Evolutionary conservation across 23 red algal species (phyloP).

Genomic region (Gracilaria caudata): DNA sequence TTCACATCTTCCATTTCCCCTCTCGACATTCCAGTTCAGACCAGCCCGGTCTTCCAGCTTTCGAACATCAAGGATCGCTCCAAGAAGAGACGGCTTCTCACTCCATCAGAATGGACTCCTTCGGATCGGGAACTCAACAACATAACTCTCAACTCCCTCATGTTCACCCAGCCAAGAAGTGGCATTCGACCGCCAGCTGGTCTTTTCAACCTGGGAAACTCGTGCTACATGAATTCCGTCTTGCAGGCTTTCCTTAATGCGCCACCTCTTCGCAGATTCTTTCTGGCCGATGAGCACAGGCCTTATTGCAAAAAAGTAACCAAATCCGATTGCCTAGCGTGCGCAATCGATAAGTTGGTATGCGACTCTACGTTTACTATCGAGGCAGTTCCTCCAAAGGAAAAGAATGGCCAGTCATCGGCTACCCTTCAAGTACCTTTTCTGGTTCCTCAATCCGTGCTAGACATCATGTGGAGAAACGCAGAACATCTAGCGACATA

Average conservation of each 20-base stretch:
- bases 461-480: constrained; percentile 89
- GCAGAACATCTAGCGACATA: constrained; percentile 87
- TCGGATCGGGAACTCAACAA: constrained; percentile 48
- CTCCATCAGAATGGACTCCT: constrained; percentile 69
- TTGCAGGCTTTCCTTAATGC: constrained; percentile 87
- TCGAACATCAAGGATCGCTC: constrained; percentile 30
- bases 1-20: constrained; percentile 61
- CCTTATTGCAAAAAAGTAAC: constrained; percentile 46
- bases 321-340: constrained; percentile 64
- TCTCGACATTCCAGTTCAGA: constrained; percentile 33
- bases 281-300: constrained; percentile 79
- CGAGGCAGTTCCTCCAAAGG: constrained; percentile 39
- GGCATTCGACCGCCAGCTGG: constrained; percentile 58
- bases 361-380: constrained; percentile 52
- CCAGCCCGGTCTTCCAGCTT: constrained; percentile 3
- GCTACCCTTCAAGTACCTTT: constrained; percentile 45
- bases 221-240: constrained; percentile 95
- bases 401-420: constrained; percentile 20
- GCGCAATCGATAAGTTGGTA: constrained; percentile 78
- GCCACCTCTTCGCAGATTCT: constrained; percentile 80
- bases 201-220: constrained; percentile 91
- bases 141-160: constrained; percentile 39
- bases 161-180: constrained; percentile 21
- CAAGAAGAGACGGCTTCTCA: constrained; percentile 42
- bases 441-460: constrained; percentile 79